Base-by-base conservation (phyloP, 2,329 filamentous ascomycete genomes). In the Aspergillus carbonarius region DNA sequence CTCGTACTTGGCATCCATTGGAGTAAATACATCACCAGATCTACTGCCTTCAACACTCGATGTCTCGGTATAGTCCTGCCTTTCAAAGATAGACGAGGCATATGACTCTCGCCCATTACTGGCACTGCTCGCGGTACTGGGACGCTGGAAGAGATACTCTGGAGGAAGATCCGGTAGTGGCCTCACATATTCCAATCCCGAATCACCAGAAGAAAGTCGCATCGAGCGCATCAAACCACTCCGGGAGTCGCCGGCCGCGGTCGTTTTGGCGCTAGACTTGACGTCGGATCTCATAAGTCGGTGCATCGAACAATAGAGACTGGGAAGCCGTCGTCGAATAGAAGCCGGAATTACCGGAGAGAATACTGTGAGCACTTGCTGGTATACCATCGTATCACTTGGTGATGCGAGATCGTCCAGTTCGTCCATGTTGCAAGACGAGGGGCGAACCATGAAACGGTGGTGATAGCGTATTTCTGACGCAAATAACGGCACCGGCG, bases 241-340 rank as follows among this genome's bases (percentile, higher is more conserved):
- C 8, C 12, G 12, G 10, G 12, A 5, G 2, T 42, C 55, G 48
- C 50, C 44, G 15, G 15, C 27, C 37, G 49, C 13, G 1, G 9
- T 60, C 10, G 52, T 34, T 20, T 54, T 54, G 25, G 63, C 25
- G 34, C 42, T 40, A 25, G 55, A 23, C 13, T 42, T 34, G 35
- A 30, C 34, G 20, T 52, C 27, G 18, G 39, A 48, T 40, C 32
- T 46, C 10, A 35, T n/a, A 13, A 49, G 18, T 12, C 32, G 61
- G n/a, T 51, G 40, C 47, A 62, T 60, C 44, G 62, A 64, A 12
- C 59, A 60, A 54, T 68, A 68, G 5, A 71, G 52, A 35, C 64
- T 62, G 18, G 67, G 63, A 9, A 73, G 60, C 15, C 66, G 70
- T 42, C 68, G 68, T 51, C 69, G 66, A 39, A 73, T 65, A 2